Conservation (phyloP, 2,329 filamentous ascomycete species). For the Cercospora janseana region DNA sequence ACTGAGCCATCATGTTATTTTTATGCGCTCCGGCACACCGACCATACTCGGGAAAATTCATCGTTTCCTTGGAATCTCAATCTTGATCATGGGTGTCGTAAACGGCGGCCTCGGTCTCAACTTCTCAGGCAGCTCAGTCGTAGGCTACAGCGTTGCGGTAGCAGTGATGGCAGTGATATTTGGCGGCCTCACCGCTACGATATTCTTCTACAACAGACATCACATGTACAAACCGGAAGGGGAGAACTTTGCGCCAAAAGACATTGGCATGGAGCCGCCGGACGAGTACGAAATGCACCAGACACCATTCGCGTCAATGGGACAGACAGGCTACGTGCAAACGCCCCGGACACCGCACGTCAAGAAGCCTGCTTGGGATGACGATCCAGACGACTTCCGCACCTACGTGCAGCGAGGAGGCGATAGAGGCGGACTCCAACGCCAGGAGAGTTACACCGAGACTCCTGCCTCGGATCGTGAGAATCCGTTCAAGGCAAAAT, state of each 20-base stretch:
- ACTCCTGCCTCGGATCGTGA: constrained; percentile 24
- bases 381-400: constrained; percentile 21
- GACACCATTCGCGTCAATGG: constrained; percentile 20
- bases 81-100: constrained; percentile 54
- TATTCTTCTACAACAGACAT: constrained; percentile 20
- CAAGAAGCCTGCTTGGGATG: constrained; percentile 7
- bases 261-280: constrained; percentile 16
- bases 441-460: constrained; percentile 21
- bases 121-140: constrained; percentile 49
- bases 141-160: constrained; percentile 27
- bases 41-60: constrained; percentile 53
- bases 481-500: constrained; percentile 26
- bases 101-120: constrained; percentile 61
- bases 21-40: constrained; percentile 36
- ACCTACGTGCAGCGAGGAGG: constrained; percentile 15
- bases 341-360: constrained; percentile 25
- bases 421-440: constrained; percentile 1
- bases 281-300: constrained; percentile 27
- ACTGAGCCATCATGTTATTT: constrained; percentile 42
- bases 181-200: constrained; percentile 14
- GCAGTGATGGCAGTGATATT: constrained; percentile 25
- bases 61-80: constrained; percentile 56
- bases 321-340: constrained; percentile 22
- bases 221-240: constrained; percentile 28
- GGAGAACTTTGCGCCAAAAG: constrained; percentile 11